phyloP scores from a whole-genome alignment of 257 asterid species.

The Solanum lignicaule region DNA sequence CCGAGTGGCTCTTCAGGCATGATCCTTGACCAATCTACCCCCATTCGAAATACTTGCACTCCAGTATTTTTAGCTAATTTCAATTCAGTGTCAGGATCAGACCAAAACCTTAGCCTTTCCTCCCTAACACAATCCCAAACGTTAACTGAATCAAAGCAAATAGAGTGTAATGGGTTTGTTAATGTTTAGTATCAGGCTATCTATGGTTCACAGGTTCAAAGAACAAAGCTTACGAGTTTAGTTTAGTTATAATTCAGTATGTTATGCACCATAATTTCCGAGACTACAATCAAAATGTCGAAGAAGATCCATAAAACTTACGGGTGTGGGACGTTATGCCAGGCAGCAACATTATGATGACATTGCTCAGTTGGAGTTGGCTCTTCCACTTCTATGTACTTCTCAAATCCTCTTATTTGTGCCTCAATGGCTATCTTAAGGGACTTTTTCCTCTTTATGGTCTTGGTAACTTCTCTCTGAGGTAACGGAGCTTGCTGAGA shows the following conservation, averaged over 20 bases:
- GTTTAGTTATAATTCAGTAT: not conserved
- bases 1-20: slow-evolving; percentile 80
- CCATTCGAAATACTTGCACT: slow-evolving; percentile 86
- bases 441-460: slow-evolving; percentile 51
- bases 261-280: not conserved
- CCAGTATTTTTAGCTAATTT: slow-evolving; percentile 88
- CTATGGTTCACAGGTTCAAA: not conserved
- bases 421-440: slow-evolving; percentile 85
- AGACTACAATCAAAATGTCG: not conserved
- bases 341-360: slow-evolving; percentile 76
- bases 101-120: slow-evolving; percentile 95
- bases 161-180: not conserved
- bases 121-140: slow-evolving; percentile 44
- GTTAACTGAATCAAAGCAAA: not conserved
- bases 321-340: slow-evolving; percentile 99
- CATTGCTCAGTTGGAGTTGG: slow-evolving; percentile 47
- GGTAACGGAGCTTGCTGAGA: slow-evolving; percentile 49
- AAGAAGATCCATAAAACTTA: slow-evolving; percentile 24
- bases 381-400: slow-evolving; percentile 59
- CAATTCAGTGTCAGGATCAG: slow-evolving; percentile 92
- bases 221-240: not conserved
- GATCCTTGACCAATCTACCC: slow-evolving; percentile 92
- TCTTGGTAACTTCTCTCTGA: slow-evolving; percentile 29
- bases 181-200: not conserved
- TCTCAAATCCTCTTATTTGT: slow-evolving; percentile 69